These are phyloP conservation scores for Solanum corneliomulleri DNA, from an alignment of 257 asterid species.

Conservation along the genomic window DNA sequence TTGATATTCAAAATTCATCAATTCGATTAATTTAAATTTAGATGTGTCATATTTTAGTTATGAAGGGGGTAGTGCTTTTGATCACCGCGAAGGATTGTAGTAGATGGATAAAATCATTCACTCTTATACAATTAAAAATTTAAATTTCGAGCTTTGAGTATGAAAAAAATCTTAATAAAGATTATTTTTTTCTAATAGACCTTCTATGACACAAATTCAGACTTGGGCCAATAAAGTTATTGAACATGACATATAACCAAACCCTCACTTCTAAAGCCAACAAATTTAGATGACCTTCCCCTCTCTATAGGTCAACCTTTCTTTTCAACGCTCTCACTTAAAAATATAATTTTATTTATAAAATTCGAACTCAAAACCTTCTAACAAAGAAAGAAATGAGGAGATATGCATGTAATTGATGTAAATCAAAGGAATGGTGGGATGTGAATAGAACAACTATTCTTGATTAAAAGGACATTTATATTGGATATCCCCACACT, in stretches of 20 bases:
- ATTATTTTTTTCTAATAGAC: background rate
- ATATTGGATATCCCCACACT: background rate
- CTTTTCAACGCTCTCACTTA: background rate
- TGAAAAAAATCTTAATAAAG: background rate
- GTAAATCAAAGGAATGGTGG: background rate
- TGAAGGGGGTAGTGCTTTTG: background rate
- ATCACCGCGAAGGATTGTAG: background rate
- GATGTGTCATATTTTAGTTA: background rate
- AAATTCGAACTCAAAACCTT: background rate
- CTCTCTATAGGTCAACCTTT: background rate
- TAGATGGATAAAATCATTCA: background rate
- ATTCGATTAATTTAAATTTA: background rate
- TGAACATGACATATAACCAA: background rate
- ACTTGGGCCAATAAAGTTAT: background rate
- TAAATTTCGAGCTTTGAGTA: rapidly evolving
- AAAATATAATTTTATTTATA: background rate
- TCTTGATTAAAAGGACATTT: background rate
- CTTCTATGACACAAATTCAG: background rate
- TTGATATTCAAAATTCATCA: background rate
- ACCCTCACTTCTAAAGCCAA: background rate
- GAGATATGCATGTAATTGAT: background rate
- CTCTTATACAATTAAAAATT: background rate
- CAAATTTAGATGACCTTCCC: background rate
- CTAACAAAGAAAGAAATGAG: background rate
- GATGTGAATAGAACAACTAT: background rate